Base-by-base conservation (phyloP, 23 red algal species). In the Gracilaria domingensis region DNA sequence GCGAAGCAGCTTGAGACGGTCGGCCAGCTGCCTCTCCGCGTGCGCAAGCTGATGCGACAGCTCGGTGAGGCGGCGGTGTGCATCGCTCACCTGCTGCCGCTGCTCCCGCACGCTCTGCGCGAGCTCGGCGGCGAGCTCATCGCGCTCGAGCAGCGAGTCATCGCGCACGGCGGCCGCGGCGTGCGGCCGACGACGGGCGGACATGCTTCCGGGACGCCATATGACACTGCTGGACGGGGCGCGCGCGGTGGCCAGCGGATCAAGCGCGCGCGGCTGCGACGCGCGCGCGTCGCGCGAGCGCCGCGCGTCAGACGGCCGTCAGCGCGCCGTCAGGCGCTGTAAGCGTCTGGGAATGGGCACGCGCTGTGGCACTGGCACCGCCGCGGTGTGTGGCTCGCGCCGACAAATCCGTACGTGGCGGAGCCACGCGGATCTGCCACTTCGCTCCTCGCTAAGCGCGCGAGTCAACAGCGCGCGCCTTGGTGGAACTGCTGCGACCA, bases 1-100 rank as follows among this genome's bases (percentile, higher is more conserved):
- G 1, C 23, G 13, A 4, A 77, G 34, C 8, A 29, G 16, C 44
- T 38, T 34, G 21, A 51, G 29, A 5, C 84, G 84, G 2, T 60
- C 67, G 0, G 66, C 29, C 26, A 77, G 47, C 48, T 37, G 69
- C 20, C 69, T 24, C 60, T 85, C 61, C 14, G 38, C 30, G 24
- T 39, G 28, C 39, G 16, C 24, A 0, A 85, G 36, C 29, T 85
- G 26, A 1, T 4, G 3, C 18, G 36, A 50, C 0, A 69, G 59
- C 26, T 48, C 33, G n/a, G 33, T 70, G 16, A 85, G 81, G 11
- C 59, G 59, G 6, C 36, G 61, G 1, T 71, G 58, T 8, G 65
- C 59, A 21, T 85, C 81, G 59, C 9, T 44, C 12, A 85, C 60
- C 37, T 69, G 60, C 20, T 48, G 17, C 1, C 81, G 81, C 60